Conservation (phyloP, 163 green algal species). For the Prototheca cutis region DNA sequence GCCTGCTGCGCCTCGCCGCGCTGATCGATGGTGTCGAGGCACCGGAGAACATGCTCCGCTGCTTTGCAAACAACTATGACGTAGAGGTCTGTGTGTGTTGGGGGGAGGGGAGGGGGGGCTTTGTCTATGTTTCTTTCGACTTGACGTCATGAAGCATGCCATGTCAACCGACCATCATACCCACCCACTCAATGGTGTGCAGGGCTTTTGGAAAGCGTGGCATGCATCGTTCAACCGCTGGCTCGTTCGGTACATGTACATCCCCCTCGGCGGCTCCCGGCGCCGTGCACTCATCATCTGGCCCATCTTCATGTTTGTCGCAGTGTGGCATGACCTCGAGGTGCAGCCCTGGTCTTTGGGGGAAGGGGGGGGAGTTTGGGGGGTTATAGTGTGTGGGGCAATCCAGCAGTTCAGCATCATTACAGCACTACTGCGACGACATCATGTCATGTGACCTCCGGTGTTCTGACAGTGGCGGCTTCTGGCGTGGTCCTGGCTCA, state of each 20-base stretch:
- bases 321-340: constrained; percentile 93
- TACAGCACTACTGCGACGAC: too few relatives aligned
- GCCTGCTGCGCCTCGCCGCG: constrained; percentile 71
- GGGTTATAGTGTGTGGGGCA: not conserved
- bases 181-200: constrained; percentile 6
- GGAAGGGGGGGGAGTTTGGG: not conserved
- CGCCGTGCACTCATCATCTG: constrained; percentile 61
- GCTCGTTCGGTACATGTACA: constrained; percentile 86
- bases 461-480: constrained; percentile 41
- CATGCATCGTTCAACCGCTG: constrained; percentile 87
- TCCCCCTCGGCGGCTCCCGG: constrained; percentile 67
- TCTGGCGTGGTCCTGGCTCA: constrained; percentile 75
- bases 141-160: too few relatives aligned
- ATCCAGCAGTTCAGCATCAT: too few relatives aligned
- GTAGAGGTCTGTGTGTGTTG: constrained; percentile 47
- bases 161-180: too few relatives aligned
- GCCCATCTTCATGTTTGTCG: constrained; percentile 93
- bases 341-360: not conserved
- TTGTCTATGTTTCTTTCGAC: not conserved
- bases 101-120: not conserved
- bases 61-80: constrained; percentile 86
- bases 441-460: too few relatives aligned
- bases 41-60: constrained; percentile 90
- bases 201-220: constrained; percentile 88
- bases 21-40: constrained; percentile 69